Percentiles rank a stretch among this genome's conserved stretches.
Conservation (phyloP, 169 alveolate genomes). For the Eimeria sp. region DNA sequence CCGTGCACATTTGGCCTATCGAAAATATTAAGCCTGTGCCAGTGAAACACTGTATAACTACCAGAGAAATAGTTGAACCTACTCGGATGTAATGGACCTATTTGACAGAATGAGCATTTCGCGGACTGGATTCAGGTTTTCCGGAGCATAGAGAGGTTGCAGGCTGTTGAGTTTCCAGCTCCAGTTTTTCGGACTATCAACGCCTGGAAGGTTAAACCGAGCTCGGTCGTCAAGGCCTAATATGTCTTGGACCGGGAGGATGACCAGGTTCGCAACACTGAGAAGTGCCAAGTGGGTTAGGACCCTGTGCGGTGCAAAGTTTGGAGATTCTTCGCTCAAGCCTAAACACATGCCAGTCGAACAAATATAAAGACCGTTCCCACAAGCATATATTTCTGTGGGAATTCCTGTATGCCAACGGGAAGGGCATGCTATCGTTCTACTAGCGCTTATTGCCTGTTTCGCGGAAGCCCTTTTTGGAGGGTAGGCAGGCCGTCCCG, state of each 20-base stretch:
- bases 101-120: constrained; percentile 40
- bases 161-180: constrained; percentile 79
- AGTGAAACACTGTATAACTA: neutral
- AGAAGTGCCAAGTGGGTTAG: constrained; percentile 67
- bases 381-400: neutral
- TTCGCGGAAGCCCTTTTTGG: too few species aligned
- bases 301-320: constrained; percentile 36
- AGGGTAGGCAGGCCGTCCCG: neutral
- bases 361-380: neutral
- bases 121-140: constrained; percentile 41
- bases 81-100: constrained; percentile 4
- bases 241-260: constrained; percentile 79
- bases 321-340: constrained; percentile 46
- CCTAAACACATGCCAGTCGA: constrained; percentile 25
- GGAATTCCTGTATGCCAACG: too few species aligned
- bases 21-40: neutral
- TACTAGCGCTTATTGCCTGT: too few species aligned
- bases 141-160: constrained; percentile 37
- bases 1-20: neutral
- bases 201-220: constrained; percentile 80
- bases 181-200: constrained; percentile 74
- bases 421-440: too few species aligned
- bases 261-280: constrained; percentile 74
- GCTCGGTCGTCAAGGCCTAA: constrained; percentile 68
- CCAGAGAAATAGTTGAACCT: neutral